A percentile compares a stretch with the other conserved stretches of the same genome.
phyloP scores from a whole-genome alignment of 768 basidiomycete genomes.

The Lactarius quietus region DNA sequence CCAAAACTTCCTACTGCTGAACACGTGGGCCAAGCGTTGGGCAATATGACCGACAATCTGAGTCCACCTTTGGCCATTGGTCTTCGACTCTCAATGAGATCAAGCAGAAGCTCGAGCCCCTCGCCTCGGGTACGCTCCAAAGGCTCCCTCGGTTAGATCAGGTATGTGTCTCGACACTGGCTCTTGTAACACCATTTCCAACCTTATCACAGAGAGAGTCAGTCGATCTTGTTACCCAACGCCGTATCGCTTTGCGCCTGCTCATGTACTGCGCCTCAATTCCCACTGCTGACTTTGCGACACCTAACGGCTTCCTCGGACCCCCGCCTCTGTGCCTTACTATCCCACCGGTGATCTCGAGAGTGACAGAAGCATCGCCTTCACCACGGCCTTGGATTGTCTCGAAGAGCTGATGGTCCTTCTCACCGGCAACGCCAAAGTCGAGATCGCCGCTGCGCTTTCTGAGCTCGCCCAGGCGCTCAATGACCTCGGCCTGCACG shows the following conservation, averaged over 20 bases:
- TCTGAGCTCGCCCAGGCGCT: constrained; percentile 14
- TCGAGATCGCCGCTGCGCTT: background rate
- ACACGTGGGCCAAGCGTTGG: background rate
- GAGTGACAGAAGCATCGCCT: background rate
- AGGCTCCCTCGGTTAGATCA: constrained; percentile 1
- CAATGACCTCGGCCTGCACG: constrained; percentile 13
- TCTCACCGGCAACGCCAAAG: background rate
- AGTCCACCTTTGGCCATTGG: background rate
- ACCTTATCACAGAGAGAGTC: constrained; percentile 1
- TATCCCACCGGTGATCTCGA: constrained; percentile 15
- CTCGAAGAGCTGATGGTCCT: background rate
- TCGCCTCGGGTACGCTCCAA: background rate
- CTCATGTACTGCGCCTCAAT: constrained; percentile 16
- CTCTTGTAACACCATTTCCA: background rate
- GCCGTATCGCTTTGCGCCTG: constrained; percentile 11
- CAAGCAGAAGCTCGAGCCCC: constrained; percentile 3
- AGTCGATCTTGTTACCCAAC: background rate
- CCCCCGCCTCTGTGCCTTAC: background rate
- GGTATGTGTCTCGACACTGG: background rate
- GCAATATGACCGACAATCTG: background rate
- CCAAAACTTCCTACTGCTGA: background rate
- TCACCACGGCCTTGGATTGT: constrained; percentile 7
- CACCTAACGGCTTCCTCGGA: constrained; percentile 14
- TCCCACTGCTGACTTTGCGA: constrained; percentile 7
- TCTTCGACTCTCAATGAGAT: constrained; percentile 11